Evolutionary conservation across 768 basidiomycete genomes (phyloP), one percentile per base, ranked within the genome.

Genomic region (Inosperma sp.): DNA sequence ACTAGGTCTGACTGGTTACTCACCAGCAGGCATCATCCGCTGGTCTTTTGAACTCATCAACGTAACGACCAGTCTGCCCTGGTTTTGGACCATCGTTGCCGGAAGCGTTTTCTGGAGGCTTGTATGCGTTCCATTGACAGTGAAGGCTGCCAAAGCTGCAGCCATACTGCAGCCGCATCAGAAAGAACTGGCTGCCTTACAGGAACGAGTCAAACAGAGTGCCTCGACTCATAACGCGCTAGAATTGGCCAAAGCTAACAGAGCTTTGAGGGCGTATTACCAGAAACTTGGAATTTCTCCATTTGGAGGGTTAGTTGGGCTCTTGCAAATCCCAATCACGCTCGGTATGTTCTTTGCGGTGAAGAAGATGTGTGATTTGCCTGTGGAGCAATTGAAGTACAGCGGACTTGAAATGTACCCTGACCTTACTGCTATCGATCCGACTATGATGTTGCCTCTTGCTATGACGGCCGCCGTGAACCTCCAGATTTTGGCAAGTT

Each of bases 321-420:
- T 93, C 48, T 58, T 85, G 1, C 93, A 95, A 66, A 63, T 92
- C 17, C 82, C 89, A 1, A 72, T 92, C 35, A 84, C 86, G 39
- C 68, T 96, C 26, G 83, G 84, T 12, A 69, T 90, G 70, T 98
- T 98, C 77, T 84, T 92, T 57, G 90, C 80, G 14, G 64, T 95
- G 49, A 82, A 81, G 67, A 72, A 70, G 40, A 77, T 98, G 73
- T 83, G 84, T 58, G 71, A 75, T 42, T 65, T 84, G 37, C 89
- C 90, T 0, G 66, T 96, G 16, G 75, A 75, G 47, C 91, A 92
- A 69, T 65, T 97, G 60, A 76, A 78, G 56, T 71, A 82, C 54
- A 92, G 89, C 51, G 93, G 94, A 0, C 65, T 92, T 25, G 72
- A 67, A 37, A 82, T 83, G 69, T 65, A 94, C 31, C 82, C 83